Percentiles rank a stretch among this genome's conserved stretches.
Conservation (phyloP, 805 yeast species). For the Pichia cabralensis region DNA sequence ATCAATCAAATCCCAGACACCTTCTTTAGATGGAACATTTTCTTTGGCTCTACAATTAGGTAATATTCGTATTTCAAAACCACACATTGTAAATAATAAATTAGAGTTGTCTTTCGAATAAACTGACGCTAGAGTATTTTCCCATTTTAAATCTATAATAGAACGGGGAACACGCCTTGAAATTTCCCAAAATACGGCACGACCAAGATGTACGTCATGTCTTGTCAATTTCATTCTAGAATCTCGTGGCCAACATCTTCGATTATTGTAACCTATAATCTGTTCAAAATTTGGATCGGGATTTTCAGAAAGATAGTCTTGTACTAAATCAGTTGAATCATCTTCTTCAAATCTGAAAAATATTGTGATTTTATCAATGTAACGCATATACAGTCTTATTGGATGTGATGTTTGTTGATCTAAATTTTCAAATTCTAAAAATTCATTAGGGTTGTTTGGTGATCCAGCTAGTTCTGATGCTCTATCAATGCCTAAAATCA, state of each 20-base stretch:
- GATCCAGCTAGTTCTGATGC: conserved; percentile 85
- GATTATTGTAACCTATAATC: conserved; percentile 76
- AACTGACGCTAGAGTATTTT: conserved; percentile 71
- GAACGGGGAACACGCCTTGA: conserved; percentile 70
- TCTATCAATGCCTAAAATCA: conserved; percentile 75
- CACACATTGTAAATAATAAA: conserved; percentile 81
- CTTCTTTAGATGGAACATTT: conserved; percentile 48
- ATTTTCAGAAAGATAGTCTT: conserved; percentile 68
- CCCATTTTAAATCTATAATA: conserved; percentile 68
- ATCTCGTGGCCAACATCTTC: conserved; percentile 92
- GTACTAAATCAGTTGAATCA: conserved; percentile 67
- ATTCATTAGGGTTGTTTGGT: conserved; percentile 60
- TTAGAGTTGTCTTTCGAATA: conserved; percentile 89
- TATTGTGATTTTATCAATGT: conserved; percentile 72
- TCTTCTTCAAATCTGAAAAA: conserved; percentile 64
- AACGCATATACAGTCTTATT: conserved; percentile 69
- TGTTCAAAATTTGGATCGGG: conserved; percentile 92
- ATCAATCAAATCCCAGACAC: conserved; percentile 83
- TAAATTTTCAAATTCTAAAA: conserved; percentile 54
- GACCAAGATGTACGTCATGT: conserved; percentile 83
- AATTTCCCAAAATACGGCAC: conserved; percentile 89
- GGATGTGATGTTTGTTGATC: conserved; percentile 63
- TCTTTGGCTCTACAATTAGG: conserved; percentile 60
- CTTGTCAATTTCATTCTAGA: conserved; percentile 83
- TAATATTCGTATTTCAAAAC: conserved; percentile 83